phyloP scores from a whole-genome alignment of 306 rosid species.

The Crataegus laevigata region DNA sequence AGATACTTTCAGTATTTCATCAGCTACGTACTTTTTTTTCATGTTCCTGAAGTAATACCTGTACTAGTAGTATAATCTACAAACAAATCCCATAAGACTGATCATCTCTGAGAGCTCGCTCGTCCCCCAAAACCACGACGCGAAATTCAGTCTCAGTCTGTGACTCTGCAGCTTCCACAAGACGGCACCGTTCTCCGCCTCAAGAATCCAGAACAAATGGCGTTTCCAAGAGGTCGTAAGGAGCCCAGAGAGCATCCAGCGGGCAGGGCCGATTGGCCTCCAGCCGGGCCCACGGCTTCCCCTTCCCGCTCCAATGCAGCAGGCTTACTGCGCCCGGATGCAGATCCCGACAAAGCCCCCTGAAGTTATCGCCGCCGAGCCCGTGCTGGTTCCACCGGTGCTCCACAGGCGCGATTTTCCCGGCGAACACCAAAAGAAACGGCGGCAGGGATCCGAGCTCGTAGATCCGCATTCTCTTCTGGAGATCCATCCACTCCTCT shows the following conservation, averaged over 20 bases:
- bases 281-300: conserved; percentile 85
- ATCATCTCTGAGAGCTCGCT: not conserved
- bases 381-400: conserved; percentile 96
- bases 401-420: conserved; percentile 59
- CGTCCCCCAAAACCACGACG: not conserved
- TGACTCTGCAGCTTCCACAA: not conserved
- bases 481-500: conserved; percentile 91
- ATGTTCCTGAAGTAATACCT: not conserved
- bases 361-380: conserved; percentile 67
- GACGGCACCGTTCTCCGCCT: not conserved
- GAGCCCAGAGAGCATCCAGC: conserved; percentile 89
- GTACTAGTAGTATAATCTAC: not conserved
- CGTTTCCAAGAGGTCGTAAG: conserved; percentile 67
- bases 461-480: conserved; percentile 74
- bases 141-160: not conserved
- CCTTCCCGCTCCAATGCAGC: conserved; percentile 96
- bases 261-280: conserved; percentile 86
- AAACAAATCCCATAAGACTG: not conserved
- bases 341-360: conserved; percentile 71
- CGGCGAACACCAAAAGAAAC: conserved; percentile 70
- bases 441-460: conserved; percentile 80
- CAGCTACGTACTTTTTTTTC: not conserved
- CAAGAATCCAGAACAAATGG: conserved; percentile 73
- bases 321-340: conserved; percentile 88
- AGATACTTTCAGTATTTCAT: not conserved